Conservation (phyloP, 257 asterid species). For the Coffea canephora region DNA sequence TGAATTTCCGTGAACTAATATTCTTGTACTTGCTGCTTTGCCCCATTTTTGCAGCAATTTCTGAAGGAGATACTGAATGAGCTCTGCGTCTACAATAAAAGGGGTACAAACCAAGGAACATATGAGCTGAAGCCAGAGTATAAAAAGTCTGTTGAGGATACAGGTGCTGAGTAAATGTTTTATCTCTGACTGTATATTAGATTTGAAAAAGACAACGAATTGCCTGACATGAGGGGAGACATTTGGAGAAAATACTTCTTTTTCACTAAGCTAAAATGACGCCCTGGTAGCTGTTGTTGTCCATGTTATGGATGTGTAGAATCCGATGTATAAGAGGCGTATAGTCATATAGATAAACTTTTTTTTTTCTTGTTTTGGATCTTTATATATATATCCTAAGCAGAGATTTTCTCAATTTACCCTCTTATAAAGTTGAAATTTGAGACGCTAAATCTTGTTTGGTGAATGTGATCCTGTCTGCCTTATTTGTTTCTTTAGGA, state of each 20-base stretch:
- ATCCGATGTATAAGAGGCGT: constrained; percentile 10
- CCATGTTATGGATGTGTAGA: constrained; percentile 12
- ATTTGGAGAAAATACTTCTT: not conserved
- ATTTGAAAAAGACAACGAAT: constrained; percentile 11
- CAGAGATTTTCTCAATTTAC: not conserved
- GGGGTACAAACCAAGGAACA: constrained; percentile 91
- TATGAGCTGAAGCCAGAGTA: constrained; percentile 94
- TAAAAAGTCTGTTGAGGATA: constrained; percentile 77
- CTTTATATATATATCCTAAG: not conserved
- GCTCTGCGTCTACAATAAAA: constrained; percentile 82
- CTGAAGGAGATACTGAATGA: constrained; percentile 88
- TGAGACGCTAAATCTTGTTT: not conserved
- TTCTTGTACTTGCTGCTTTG: constrained; percentile 9
- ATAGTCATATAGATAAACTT: constrained; percentile 7
- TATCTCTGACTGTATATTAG: constrained; percentile 30
- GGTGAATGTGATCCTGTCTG: not conserved
- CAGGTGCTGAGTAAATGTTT: constrained; percentile 59
- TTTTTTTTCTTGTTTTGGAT: not conserved
- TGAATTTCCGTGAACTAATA: not conserved
- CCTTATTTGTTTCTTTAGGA: not conserved
- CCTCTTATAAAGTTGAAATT: not conserved
- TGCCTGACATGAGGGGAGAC: not conserved
- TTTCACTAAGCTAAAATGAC: constrained; percentile 13
- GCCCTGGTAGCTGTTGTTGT: not conserved
- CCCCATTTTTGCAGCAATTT: constrained; percentile 61